Evolutionary conservation across 805 yeast species (phyloP), one percentile per base, ranked within the genome.

Genomic region (Saccharomycopsis selenospora): DNA sequence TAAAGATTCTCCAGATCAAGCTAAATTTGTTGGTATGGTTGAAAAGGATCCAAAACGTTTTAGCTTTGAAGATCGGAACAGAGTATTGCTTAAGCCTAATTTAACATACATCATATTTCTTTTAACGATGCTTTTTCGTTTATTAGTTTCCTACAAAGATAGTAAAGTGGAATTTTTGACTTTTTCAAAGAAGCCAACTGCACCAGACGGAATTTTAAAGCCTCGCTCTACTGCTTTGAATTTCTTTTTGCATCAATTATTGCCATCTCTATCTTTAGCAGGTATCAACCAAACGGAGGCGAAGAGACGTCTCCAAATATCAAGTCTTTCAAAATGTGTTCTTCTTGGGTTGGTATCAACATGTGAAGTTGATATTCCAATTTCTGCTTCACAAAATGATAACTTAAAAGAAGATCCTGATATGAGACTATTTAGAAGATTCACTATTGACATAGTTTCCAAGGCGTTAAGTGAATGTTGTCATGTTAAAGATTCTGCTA

Each of bases 111-210:
- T n/a, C 5, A 13, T n/a, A 20, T n/a, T 41, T 6, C 28, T 22
- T 8, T 11, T 41, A 14, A 41, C 25, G 13, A 25, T 20, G 27
- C n/a, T 41, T 4, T 23, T 80, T 0, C 97, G 90, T 56, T 65
- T 88, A 5, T 63, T 90, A 5, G 76, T 81, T 1, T 85, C 96
- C 1, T 90, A 89, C 61, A 83, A 81, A 53, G 82, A 80, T 53
- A 77, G 89, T 45, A 90, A 90, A 61, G 72, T 85, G 44, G 96
- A 89, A 57, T 84, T 90, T 57, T 66, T 89, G 49, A 80, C 91
- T 0, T 90, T 77, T 56, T 79, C 91, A 1, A 82, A 80, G 68
- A 79, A 80, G 60, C 46, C 61, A 51, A 51, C 47, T 58, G 46
- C 58, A 58, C 60, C 47, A 29, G 49, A 53, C 29, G 13, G 45